Conservation (phyloP, 345 rosid species). For the Excoecaria agallocha region DNA sequence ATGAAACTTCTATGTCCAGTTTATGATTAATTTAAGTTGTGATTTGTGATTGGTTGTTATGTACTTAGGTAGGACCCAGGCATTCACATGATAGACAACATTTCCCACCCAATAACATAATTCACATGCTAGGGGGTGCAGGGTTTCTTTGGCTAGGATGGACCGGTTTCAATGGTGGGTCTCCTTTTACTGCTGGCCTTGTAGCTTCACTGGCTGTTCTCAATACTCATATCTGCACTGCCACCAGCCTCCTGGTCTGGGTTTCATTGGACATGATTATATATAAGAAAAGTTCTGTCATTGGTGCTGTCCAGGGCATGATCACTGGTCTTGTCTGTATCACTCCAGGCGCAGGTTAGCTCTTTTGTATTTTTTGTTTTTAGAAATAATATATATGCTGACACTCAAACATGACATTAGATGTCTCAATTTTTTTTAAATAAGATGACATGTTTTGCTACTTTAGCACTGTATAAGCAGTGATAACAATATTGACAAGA, state of each 20-base stretch:
- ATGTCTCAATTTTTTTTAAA: too few species aligned
- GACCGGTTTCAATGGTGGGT: conserved; percentile 69
- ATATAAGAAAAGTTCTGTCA: conserved; percentile 56
- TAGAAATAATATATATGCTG: too few species aligned
- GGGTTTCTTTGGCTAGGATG: conserved; percentile 70
- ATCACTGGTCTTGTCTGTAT: conserved; percentile 71
- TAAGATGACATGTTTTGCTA: too few species aligned
- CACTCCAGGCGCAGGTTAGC: conserved; percentile 46
- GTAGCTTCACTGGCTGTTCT: conserved; percentile 45
- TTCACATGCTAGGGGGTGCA: conserved; percentile 61
- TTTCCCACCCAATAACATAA: conserved; percentile 66
- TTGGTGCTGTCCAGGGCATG: conserved; percentile 64
- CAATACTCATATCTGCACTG: conserved; percentile 57
- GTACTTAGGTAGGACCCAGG: conserved; percentile 51
- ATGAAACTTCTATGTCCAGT: not conserved
- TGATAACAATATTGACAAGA: too few species aligned
- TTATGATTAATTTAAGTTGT: not conserved
- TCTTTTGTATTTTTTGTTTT: too few species aligned
- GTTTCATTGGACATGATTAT: conserved; percentile 51
- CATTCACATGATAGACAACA: conserved; percentile 53
- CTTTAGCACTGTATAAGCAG: too few species aligned
- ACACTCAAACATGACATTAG: too few species aligned
- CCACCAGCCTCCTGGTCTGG: conserved; percentile 59
- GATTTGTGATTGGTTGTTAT: not conserved
- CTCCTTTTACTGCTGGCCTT: conserved; percentile 38